Percentiles rank a stretch among this genome's conserved stretches.
Conservation (phyloP, 768 basidiomycete genomes). For the Tephrocybe sp. region DNA sequence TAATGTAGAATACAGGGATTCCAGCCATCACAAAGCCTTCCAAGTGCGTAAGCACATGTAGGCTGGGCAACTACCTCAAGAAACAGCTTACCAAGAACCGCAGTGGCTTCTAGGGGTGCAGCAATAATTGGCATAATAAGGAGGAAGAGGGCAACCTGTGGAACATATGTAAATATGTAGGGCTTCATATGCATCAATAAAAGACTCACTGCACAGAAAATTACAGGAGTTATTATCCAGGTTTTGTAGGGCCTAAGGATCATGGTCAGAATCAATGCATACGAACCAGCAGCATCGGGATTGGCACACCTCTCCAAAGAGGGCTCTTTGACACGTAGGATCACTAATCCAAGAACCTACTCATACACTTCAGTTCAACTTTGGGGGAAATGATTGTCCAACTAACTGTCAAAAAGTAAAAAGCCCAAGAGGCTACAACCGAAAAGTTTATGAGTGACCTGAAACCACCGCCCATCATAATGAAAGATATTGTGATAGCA, state of each 20-base stretch:
- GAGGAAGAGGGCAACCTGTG: slow-evolving; percentile 81
- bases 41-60: slow-evolving; percentile 5
- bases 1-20: slow-evolving; percentile 80
- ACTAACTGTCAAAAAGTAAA: slow-evolving; percentile 81
- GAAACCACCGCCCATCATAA: slow-evolving; percentile 87
- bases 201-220: slow-evolving; percentile 75
- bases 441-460: slow-evolving; percentile 86
- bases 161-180: slow-evolving; percentile 3
- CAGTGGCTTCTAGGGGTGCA: slow-evolving; percentile 82
- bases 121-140: slow-evolving; percentile 94
- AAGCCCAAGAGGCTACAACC: slow-evolving; percentile 83
- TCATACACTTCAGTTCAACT: background rate
- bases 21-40: slow-evolving; percentile 77
- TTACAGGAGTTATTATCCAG: slow-evolving; percentile 87
- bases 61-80: background rate
- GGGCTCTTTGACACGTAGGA: slow-evolving; percentile 89
- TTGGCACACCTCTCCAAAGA: slow-evolving; percentile 61
- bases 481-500: slow-evolving; percentile 69
- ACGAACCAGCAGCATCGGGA: background rate
- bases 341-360: slow-evolving; percentile 83
- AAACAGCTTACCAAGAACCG: slow-evolving; percentile 69
- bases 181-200: too few species aligned
- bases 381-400: background rate
- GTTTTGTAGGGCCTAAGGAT: slow-evolving; percentile 84
- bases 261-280: background rate